phyloP scores from a whole-genome alignment of 176 grass and related monocot species.

The Raddia distichophylla region DNA sequence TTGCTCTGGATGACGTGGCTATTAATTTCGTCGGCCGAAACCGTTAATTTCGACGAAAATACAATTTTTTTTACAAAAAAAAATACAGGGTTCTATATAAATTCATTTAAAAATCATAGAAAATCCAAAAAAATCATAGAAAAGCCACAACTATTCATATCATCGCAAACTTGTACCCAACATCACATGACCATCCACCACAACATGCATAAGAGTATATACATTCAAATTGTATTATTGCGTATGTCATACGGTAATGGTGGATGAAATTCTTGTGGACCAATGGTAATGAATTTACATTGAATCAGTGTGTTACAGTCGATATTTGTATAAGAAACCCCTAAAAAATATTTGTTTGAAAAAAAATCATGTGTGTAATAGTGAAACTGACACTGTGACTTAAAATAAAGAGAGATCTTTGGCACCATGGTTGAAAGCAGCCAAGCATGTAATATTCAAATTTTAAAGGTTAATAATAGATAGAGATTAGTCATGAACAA shows the following conservation, averaged over 20 bases:
- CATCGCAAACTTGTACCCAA: too few relatives aligned
- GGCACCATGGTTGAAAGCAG: neutral
- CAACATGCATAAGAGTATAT: too few relatives aligned
- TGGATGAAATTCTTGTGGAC: neutral
- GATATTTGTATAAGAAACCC: slow-evolving; percentile 13
- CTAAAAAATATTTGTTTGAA: too few relatives aligned
- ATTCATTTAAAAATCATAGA: too few relatives aligned
- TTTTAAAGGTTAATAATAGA: slow-evolving; percentile 1
- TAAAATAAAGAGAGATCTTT: slow-evolving; percentile 25
- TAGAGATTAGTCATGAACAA: slow-evolving; percentile 22
- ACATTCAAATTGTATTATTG: neutral
- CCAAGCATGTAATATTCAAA: neutral
- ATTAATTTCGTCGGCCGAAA: too few relatives aligned
- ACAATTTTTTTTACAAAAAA: too few relatives aligned
- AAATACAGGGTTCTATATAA: too few relatives aligned
- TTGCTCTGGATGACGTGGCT: too few relatives aligned
- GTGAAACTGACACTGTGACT: slow-evolving; percentile 16
- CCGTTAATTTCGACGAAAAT: too few relatives aligned
- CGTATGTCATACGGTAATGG: neutral
- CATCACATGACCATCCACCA: too few relatives aligned
- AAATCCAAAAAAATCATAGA: too few relatives aligned
- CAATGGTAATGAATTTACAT: neutral
- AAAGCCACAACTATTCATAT: too few relatives aligned
- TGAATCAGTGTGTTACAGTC: neutral
- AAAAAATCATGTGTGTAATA: neutral